Conservation (phyloP, 176 grass and related monocot species). For the Musa beccarii region DNA sequence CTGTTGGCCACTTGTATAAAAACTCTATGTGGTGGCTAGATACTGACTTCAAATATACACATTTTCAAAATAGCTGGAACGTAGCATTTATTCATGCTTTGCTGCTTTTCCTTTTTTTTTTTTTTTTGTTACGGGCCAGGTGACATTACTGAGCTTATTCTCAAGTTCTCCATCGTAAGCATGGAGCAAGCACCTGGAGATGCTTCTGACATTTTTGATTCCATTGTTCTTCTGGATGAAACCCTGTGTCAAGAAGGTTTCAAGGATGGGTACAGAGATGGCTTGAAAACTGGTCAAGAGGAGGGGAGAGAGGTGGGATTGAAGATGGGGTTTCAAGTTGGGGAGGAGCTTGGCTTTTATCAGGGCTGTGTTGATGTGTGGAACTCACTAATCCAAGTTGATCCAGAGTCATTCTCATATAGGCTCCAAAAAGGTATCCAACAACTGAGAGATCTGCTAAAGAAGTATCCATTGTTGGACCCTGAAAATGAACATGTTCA, state of each 20-base stretch:
- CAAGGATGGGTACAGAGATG: conserved; percentile 57
- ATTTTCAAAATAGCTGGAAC: too few relatives aligned
- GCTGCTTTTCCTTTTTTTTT: too few relatives aligned
- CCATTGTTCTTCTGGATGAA: conserved; percentile 54
- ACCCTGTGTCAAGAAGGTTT: conserved; percentile 55
- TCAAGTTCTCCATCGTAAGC: not conserved
- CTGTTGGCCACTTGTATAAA: too few relatives aligned
- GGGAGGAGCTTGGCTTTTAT: conserved; percentile 81
- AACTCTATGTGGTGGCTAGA: too few relatives aligned
- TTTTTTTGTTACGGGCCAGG: too few relatives aligned
- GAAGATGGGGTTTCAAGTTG: conserved; percentile 55
- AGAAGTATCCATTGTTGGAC: conserved; percentile 41
- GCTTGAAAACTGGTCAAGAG: conserved; percentile 49
- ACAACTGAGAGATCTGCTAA: conserved; percentile 41
- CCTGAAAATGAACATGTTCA: conserved; percentile 62
- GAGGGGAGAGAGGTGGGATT: conserved; percentile 61
- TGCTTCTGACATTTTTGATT: conserved; percentile 45
- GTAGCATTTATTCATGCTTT: too few relatives aligned
- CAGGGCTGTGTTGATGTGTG: conserved; percentile 63
- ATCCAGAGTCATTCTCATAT: conserved; percentile 43
- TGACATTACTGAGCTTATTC: too few relatives aligned
- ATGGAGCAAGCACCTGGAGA: conserved; percentile 43
- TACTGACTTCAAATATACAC: too few relatives aligned
- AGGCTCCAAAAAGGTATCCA: conserved; percentile 52
- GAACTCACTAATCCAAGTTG: conserved; percentile 33